A percentile compares a stretch with the other conserved stretches of the same genome.
Evolutionary conservation across 495 filamentous ascomycete species (phyloP).

Genomic region (Aspergillus cavernicola): DNA sequence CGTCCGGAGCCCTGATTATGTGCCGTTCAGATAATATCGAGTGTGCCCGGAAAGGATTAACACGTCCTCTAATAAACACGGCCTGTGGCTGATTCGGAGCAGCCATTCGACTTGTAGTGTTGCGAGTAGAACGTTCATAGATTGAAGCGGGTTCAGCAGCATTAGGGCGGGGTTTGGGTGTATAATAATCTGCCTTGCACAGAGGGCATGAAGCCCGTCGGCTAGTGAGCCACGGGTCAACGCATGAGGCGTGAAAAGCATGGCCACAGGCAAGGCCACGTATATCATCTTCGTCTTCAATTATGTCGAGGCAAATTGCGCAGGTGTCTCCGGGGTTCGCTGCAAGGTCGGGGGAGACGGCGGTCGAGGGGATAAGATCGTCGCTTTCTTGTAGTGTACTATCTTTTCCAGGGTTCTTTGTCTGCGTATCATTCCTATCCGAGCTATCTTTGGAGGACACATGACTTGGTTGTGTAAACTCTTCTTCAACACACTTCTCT

Average conservation of each 20-base stretch:
- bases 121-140: constrained; percentile 29
- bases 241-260: constrained; percentile 91
- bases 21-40: constrained; percentile 1
- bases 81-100: constrained; percentile 20
- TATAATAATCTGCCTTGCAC: constrained; percentile 84
- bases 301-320: constrained; percentile 89
- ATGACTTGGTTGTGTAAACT: neutral
- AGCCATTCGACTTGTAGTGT: constrained; percentile 11
- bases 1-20: neutral
- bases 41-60: constrained; percentile 14
- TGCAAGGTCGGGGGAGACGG: constrained; percentile 76
- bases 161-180: constrained; percentile 68
- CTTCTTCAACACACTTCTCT: constrained; percentile 17
- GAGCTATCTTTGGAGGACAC: neutral
- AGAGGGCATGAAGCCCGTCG: constrained; percentile 92
- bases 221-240: constrained; percentile 95
- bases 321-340: constrained; percentile 90
- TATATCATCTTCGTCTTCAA: constrained; percentile 94
- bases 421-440: constrained; percentile 1
- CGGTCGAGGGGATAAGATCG: constrained; percentile 77
- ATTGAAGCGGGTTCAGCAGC: constrained; percentile 21
- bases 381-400: constrained; percentile 58
- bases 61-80: constrained; percentile 22
- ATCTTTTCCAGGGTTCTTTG: neutral
- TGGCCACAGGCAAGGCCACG: constrained; percentile 93